A percentile compares a stretch with the other conserved stretches of the same genome.
phyloP scores from a whole-genome alignment of 2,329 filamentous ascomycete genomes.

The Alternaria rosae region DNA sequence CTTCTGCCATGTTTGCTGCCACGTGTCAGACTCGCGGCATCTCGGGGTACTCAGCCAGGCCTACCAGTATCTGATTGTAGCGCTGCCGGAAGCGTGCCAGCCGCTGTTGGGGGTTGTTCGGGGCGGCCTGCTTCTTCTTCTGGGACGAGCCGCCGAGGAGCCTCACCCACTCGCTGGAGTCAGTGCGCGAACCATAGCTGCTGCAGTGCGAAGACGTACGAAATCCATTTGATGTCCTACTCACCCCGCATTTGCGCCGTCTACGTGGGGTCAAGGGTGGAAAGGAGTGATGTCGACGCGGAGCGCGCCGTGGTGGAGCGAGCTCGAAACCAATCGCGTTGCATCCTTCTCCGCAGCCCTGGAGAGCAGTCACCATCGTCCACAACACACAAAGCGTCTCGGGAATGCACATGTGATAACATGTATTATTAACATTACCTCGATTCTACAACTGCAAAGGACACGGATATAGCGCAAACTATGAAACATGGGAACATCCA shows the following conservation, averaged over 20 bases:
- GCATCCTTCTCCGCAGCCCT: slow-evolving; percentile 16
- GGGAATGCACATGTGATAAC: neutral
- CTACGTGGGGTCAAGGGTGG: slow-evolving; percentile 27
- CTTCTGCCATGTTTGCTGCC: slow-evolving; percentile 67
- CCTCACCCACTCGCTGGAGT: slow-evolving; percentile 62
- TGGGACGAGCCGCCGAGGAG: slow-evolving; percentile 64
- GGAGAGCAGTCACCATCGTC: neutral
- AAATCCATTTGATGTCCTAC: slow-evolving; percentile 36
- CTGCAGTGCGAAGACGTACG: slow-evolving; percentile 18
- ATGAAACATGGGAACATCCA: neutral
- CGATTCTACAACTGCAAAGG: neutral
- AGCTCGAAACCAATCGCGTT: slow-evolving; percentile 19
- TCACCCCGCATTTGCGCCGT: slow-evolving; percentile 35
- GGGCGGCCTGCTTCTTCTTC: slow-evolving; percentile 60
- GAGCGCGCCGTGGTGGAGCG: slow-evolving; percentile 18
- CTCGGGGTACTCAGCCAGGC: neutral
- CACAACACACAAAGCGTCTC: neutral
- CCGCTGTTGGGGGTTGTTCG: slow-evolving; percentile 66
- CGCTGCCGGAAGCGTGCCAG: slow-evolving; percentile 67
- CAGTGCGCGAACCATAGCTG: slow-evolving; percentile 17
- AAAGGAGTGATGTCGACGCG: slow-evolving; percentile 24
- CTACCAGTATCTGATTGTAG: slow-evolving; percentile 66
- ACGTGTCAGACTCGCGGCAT: slow-evolving; percentile 18
- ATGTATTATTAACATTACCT: neutral
- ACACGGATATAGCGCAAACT: neutral